Percentiles rank a stretch among this genome's conserved stretches.
Evolutionary conservation across 2,329 filamentous ascomycete genomes (phyloP).

Genomic region (Phialocephala sp.): DNA sequence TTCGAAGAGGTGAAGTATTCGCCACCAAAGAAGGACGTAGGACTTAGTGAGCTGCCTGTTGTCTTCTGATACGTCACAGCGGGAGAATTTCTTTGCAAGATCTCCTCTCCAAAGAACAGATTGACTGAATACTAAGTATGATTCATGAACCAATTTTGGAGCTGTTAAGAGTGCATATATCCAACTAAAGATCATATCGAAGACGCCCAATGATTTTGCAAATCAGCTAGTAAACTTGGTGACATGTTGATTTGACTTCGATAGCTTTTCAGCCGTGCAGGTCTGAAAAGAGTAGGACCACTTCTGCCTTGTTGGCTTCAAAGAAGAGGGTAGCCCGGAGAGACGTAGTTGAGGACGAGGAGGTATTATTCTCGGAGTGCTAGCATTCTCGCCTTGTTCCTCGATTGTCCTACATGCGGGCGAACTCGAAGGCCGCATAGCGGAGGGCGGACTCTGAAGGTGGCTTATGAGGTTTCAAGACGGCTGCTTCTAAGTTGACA

Average conservation of each 20-base stretch:
- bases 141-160: too few species aligned
- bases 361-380: not conserved
- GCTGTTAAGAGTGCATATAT: too few species aligned
- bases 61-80: slow-evolving; percentile 15
- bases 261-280: too few species aligned
- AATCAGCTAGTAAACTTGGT: too few species aligned
- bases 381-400: not conserved
- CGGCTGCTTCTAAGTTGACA: too few species aligned
- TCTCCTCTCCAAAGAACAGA: too few species aligned
- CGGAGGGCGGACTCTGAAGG: not conserved
- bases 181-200: too few species aligned
- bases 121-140: too few species aligned
- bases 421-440: not conserved
- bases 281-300: too few species aligned
- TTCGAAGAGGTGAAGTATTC: slow-evolving; percentile 49
- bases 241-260: too few species aligned
- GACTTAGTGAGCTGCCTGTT: slow-evolving; percentile 47
- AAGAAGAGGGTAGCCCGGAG: too few species aligned
- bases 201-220: too few species aligned
- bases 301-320: not conserved
- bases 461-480: not conserved
- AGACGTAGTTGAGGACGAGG: not conserved
- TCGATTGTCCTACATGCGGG: not conserved
- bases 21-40: slow-evolving; percentile 48
- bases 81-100: not conserved